Conservation (phyloP, 225 moss, liverwort and hornwort species). For the Takakia lepidozioides region DNA sequence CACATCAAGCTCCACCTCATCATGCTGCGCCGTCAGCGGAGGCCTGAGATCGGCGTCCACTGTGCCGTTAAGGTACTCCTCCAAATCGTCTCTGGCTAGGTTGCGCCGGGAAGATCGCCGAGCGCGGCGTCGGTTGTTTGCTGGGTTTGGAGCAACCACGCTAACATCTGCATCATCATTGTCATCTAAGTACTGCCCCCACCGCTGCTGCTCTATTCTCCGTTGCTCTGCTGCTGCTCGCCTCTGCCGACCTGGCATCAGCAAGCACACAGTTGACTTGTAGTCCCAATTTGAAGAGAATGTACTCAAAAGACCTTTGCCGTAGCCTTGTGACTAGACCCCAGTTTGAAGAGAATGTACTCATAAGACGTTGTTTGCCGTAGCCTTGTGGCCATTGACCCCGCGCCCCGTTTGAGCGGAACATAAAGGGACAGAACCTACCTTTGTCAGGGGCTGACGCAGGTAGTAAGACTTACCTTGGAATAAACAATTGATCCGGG, state of each 20-base stretch:
- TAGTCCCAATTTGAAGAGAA: not conserved
- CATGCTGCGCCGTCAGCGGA: slow-evolving; percentile 9
- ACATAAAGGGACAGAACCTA: no score
- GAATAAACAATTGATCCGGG: no score
- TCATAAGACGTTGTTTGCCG: no score
- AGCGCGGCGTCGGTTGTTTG: slow-evolving; percentile 22
- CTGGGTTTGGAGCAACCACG: slow-evolving; percentile 21
- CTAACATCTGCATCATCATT: slow-evolving; percentile 29
- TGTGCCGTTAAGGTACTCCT: slow-evolving; percentile 17
- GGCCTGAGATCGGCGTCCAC: slow-evolving; percentile 14
- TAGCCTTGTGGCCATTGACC: no score
- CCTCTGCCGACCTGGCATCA: slow-evolving; percentile 30
- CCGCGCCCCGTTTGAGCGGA: no score
- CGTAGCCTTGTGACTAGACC: no score
- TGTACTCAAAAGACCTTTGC: not conserved
- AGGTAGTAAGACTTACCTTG: no score
- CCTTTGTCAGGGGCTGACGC: no score
- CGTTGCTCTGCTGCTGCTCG: slow-evolving; percentile 62
- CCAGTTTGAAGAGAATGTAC: no score
- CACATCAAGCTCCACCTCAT: slow-evolving; percentile 36
- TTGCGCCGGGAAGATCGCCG: slow-evolving; percentile 29
- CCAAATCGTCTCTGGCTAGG: slow-evolving; percentile 33
- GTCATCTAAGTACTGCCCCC: slow-evolving; percentile 46
- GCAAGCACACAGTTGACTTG: not conserved
- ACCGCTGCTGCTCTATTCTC: slow-evolving; percentile 59